phyloP scores from a whole-genome alignment of 164 flowering plant genomes.

The Santalum album region DNA sequence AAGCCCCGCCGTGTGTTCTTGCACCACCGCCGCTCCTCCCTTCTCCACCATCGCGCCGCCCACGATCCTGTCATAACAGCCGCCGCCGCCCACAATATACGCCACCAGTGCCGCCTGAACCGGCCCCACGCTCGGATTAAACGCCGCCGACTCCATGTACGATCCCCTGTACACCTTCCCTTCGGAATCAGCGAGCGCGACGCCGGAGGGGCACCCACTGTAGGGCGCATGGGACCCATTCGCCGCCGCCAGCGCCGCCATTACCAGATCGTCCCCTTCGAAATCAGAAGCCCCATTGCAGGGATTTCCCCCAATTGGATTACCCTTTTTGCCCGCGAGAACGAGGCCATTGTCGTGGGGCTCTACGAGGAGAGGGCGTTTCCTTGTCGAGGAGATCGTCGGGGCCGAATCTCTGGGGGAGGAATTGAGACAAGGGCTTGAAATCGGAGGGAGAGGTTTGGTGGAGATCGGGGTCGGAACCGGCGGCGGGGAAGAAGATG shows the following conservation, averaged over 20 bases:
- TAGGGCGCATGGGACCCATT: conserved; percentile 80
- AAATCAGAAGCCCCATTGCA: conserved; percentile 2
- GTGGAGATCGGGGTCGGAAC: not conserved
- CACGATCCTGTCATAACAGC: conserved; percentile 54
- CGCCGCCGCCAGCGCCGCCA: conserved; percentile 67
- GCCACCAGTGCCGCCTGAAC: conserved; percentile 86
- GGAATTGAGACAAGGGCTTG: conserved; percentile 29
- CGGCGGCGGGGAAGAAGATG: conserved; percentile 30
- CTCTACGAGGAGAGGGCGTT: conserved; percentile 58
- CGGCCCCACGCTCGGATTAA: conserved; percentile 83
- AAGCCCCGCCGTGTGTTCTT: conserved; percentile 61
- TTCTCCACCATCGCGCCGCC: conserved; percentile 79
- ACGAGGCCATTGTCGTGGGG: conserved; percentile 34
- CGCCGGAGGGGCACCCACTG: conserved; percentile 80
- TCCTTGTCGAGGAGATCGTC: conserved; percentile 44
- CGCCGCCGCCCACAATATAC: conserved; percentile 44
- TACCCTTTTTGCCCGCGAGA: not conserved
- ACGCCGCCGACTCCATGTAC: conserved; percentile 87
- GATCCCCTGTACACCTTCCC: conserved; percentile 64
- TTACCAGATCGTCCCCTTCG: conserved; percentile 1
- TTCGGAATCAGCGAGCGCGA: conserved; percentile 51
- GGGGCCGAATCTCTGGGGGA: conserved; percentile 72
- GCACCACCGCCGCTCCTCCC: conserved; percentile 45
- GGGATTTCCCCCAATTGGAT: not conserved
- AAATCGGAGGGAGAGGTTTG: conserved; percentile 11